phyloP scores from a whole-genome alignment of 1,284 basidiomycete genomes.

The Cutaneotrichosporon daszewskae region DNA sequence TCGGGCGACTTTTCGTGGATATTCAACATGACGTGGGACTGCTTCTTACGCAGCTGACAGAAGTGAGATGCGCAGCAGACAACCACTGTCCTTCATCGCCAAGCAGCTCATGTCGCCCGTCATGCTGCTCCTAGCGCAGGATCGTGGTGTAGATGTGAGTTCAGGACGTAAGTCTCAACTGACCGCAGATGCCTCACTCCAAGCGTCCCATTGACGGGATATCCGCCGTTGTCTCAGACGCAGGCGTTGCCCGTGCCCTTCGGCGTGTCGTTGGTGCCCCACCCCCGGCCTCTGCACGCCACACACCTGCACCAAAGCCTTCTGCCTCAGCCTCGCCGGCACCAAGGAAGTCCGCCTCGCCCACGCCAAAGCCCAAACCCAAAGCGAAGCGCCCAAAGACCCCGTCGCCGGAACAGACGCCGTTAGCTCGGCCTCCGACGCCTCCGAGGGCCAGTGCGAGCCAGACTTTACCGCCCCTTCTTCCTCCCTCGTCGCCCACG shows the following conservation, averaged over 20 bases:
- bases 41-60: neutral
- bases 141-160: conserved; percentile 16
- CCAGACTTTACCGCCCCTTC: neutral
- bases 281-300: conserved; percentile 4
- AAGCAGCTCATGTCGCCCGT: conserved; percentile 30
- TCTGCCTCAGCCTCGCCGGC: neutral
- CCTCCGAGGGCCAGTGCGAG: neutral
- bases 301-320: conserved; percentile 8
- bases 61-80: conserved; percentile 22
- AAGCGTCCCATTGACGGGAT: conserved; percentile 3
- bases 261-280: conserved; percentile 12
- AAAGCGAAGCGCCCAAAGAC: neutral
- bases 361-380: neutral
- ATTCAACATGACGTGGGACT: conserved; percentile 26
- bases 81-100: conserved; percentile 23
- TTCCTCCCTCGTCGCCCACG: conserved; percentile 14
- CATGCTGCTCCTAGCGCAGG: conserved; percentile 18
- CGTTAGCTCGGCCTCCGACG: conserved; percentile 3
- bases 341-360: neutral
- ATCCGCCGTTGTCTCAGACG: conserved; percentile 12
- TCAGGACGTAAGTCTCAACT: neutral
- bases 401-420: conserved; percentile 7
- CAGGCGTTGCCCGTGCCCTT: conserved; percentile 9
- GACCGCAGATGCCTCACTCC: conserved; percentile 2
- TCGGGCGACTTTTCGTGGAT: conserved; percentile 19